Evolutionary conservation across 176 grass and related monocot species (phyloP), one percentile per base, ranked within the genome.

Genomic region (Zoysia pacifica): DNA sequence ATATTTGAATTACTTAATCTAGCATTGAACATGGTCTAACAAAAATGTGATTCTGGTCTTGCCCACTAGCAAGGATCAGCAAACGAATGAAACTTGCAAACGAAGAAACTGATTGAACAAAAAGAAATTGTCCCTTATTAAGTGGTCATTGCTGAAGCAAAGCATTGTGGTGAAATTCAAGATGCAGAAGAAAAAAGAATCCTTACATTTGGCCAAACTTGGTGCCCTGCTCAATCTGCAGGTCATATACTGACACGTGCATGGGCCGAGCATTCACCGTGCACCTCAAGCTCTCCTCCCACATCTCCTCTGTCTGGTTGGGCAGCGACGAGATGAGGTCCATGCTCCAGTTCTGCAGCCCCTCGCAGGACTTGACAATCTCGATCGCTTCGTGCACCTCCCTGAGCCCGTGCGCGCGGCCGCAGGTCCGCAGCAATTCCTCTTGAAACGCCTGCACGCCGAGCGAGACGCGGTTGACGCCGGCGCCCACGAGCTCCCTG

Each of bases 331-430:
- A 94, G 15, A 97, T 97, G 73, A 97, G 91, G 78, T 97, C 94
- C 91, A 97, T 77, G 89, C 94, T 97, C 89, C 91, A 97, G 78
- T 92, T 97, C 82, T 90, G 68, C 68, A 97, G 83, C 61, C 82
- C 85, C 61, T 88, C 73, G 71, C 87, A 94, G 9, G 41, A 62
- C 4, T 63, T 72, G 0, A 97, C 89, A 37, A 92, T 88, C 44
- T 62, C 85, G 19, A 97, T 87, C 1, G 89, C 94, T 54, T 97
- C 89, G 73, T 87, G 69, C 67, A 97, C 91, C 79, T 97, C 91
- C 80, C 28, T 52, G 38, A 90, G 69, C 5, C 91, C 94, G 16
- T 97, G 91, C n/a, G 94, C 89, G 60, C 87, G 86, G 55, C 91
- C 94, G 38, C 94, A 97, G 3, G 90, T 82, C 0, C 47, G 82